phyloP scores from a whole-genome alignment of 768 basidiomycete genomes.

The Pisolithus microcarpus region DNA sequence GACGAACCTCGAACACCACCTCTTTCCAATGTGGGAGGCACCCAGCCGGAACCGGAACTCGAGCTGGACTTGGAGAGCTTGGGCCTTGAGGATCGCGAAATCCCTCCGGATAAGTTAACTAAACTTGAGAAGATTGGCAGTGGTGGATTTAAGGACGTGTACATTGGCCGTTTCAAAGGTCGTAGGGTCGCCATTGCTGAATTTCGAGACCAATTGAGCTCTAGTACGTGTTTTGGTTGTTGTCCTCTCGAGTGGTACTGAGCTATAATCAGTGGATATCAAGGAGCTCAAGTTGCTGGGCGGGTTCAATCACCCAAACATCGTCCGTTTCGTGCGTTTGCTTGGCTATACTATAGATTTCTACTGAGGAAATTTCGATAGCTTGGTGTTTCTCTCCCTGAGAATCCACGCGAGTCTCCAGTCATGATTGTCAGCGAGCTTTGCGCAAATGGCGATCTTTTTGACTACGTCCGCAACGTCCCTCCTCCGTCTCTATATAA shows the following conservation, averaged over 20 bases:
- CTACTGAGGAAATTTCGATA: constrained; percentile 25
- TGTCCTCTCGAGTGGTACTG: neutral
- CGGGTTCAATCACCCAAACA: constrained; percentile 92
- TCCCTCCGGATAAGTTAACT: constrained; percentile 79
- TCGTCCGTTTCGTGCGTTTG: constrained; percentile 87
- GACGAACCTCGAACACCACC: constrained; percentile 63
- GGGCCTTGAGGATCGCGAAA: constrained; percentile 91
- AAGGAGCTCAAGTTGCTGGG: constrained; percentile 92
- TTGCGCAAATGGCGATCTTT: constrained; percentile 97
- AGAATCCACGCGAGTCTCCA: constrained; percentile 84
- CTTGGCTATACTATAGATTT: neutral
- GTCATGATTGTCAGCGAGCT: constrained; percentile 99
- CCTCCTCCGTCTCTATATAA: constrained; percentile 65
- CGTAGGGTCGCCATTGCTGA: constrained; percentile 93
- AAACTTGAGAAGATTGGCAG: constrained; percentile 98
- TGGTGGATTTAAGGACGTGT: constrained; percentile 98
- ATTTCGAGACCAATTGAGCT: constrained; percentile 88
- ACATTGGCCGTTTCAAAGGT: constrained; percentile 82
- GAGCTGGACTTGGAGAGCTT: constrained; percentile 92
- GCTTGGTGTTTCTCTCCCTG: constrained; percentile 97
- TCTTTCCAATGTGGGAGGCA: constrained; percentile 35
- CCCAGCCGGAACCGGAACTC: constrained; percentile 58
- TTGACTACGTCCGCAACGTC: constrained; percentile 90
- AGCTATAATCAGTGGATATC: constrained; percentile 73
- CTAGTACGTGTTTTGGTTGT: constrained; percentile 58